Base-by-base conservation (phyloP, 1,139 yeast genomes). In the Hanseniaspora uvarum region DNA sequence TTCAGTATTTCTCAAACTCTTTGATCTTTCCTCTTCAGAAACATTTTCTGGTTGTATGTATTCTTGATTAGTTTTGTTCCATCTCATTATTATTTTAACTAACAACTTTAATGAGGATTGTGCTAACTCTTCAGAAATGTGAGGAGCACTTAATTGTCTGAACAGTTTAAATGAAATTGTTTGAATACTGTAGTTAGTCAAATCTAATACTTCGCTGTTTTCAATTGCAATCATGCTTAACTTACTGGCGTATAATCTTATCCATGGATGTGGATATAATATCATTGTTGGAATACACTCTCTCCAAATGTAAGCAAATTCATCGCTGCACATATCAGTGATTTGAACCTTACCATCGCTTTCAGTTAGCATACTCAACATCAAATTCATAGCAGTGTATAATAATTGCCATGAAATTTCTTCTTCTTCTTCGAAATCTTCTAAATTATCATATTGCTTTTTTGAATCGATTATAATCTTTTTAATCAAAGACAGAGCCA, bases 231-330 rank as follows among this genome's bases (percentile, higher is more conserved):
- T 64, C 1, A 82, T 80, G 40, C 81, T 66, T 47, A 87, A 70
- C 52, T 89, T 73, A n/a, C 83, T 71, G 0, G 94, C 70, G 5
- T 78, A 72, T 55, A 85, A 72, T 62, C 97, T 79, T 12, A 89
- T 84, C 97, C 97, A 89, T 0, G 94, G 76, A 66, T 89, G 97
- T 1, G 96, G 96, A 66, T 79, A 92, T 53, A 89, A 70, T 11
- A 50, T 43, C 58, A 88, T 71, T 26, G 80, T 70, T 12, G 74
- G 75, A 30, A 79, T 72, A 5, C 84, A 70, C 21, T 69, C 67
- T 12, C 65, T 62, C 92, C 94, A 84, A 12, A 77, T 60, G 1
- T 46, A 48, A 37, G 67, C 71, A 57, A 61, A 60, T 18, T 60
- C 61, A 8, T 52, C 40, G 3, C 59, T 46, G 56, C 74, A 74